phyloP scores from a whole-genome alignment of 345 rosid genomes.

The Passiflora organensis region DNA sequence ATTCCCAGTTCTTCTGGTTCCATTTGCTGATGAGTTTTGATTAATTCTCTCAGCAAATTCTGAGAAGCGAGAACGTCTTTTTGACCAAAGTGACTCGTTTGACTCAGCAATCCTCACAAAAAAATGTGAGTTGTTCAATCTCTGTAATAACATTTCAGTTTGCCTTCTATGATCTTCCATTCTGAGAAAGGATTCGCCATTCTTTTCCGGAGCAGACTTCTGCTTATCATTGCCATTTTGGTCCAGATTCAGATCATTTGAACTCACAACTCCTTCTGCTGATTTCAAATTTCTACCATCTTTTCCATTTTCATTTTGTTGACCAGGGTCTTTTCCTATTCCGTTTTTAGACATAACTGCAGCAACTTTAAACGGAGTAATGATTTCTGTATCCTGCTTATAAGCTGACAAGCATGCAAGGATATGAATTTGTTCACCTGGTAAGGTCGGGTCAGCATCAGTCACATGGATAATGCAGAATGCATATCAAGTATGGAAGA shows the following conservation, averaged over 20 bases:
- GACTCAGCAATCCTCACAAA: conserved; percentile 94
- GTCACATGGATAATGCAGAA: background rate
- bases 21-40: conserved; percentile 19
- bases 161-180: conserved; percentile 80
- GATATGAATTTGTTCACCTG: conserved; percentile 90
- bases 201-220: conserved; percentile 42
- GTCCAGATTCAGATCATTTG: conserved; percentile 32
- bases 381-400: conserved; percentile 73
- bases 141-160: conserved; percentile 64
- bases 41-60: conserved; percentile 33
- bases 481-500: conserved; percentile 15
- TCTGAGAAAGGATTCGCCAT: conserved; percentile 69
- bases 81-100: conserved; percentile 81
- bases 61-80: conserved; percentile 36
- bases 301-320: conserved; percentile 44
- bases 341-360: conserved; percentile 79
- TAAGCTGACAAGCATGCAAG: conserved; percentile 81
- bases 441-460: conserved; percentile 6
- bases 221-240: conserved; percentile 52
- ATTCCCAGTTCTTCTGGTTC: conserved; percentile 26
- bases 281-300: conserved; percentile 28
- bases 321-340: conserved; percentile 43
- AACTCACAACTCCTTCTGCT: conserved; percentile 40
- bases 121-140: conserved; percentile 87
- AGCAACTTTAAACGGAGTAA: conserved; percentile 92